phyloP scores from a whole-genome alignment of 257 asterid species.

The Gentiana straminea region DNA sequence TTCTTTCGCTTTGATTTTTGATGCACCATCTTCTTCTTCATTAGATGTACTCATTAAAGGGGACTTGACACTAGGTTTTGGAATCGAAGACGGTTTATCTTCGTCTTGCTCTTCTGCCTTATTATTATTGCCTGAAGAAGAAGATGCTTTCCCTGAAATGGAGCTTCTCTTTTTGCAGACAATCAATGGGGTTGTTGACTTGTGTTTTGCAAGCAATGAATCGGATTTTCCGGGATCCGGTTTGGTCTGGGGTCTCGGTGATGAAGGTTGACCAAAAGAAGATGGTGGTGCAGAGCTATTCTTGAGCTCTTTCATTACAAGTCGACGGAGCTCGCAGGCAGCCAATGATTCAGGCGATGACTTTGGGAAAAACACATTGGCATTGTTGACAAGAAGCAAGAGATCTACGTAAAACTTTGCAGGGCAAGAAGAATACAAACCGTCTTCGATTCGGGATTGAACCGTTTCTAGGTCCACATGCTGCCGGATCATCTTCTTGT shows the following conservation, averaged over 20 bases:
- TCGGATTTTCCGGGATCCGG: conserved; percentile 17
- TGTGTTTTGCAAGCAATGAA: conserved; percentile 21
- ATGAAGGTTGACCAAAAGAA: not conserved
- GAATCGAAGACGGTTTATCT: conserved; percentile 6
- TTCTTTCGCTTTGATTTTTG: conserved; percentile 20
- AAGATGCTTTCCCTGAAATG: conserved; percentile 20
- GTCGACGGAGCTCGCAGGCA: conserved; percentile 24
- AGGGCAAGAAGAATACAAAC: conserved; percentile 24
- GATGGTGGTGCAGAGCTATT: conserved; percentile 3
- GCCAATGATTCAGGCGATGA: conserved; percentile 26
- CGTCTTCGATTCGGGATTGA: conserved; percentile 27
- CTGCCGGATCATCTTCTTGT: conserved; percentile 21
- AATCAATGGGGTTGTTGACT: conserved; percentile 20
- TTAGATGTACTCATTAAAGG: conserved; percentile 17
- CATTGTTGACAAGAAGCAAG: conserved; percentile 29
- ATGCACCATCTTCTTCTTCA: conserved; percentile 21
- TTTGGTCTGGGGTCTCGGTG: conserved; percentile 5
- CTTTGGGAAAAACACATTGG: conserved; percentile 30
- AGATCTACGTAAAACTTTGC: conserved; percentile 27
- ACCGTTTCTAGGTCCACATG: conserved; percentile 33
- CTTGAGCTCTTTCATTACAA: conserved; percentile 19
- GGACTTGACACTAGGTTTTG: conserved; percentile 13
- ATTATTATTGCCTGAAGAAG: conserved; percentile 8
- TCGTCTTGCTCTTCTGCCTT: conserved; percentile 13
- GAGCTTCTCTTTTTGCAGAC: conserved; percentile 41